Evolutionary conservation across 805 yeast genomes (phyloP).

Genomic region (Candida parachauliodes): DNA sequence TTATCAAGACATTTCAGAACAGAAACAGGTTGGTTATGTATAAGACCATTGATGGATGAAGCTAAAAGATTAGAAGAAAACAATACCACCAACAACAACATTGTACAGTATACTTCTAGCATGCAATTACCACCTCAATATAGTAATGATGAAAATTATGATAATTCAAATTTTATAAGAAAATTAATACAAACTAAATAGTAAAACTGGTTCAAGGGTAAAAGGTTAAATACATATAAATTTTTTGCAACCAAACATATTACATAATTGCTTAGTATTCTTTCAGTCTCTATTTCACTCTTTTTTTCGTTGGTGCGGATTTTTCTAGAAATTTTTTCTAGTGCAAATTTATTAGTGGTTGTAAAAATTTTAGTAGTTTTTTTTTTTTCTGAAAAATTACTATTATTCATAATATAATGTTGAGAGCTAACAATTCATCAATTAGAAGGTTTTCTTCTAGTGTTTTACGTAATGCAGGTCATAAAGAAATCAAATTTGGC

Average conservation of each 20-base stretch:
- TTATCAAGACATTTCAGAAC: constrained; percentile 72
- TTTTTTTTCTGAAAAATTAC: constrained; percentile 4
- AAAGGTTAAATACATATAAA: too few species aligned
- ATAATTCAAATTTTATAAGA: constrained; percentile 17
- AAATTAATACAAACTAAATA: constrained; percentile 17
- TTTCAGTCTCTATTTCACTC: constrained; percentile 1
- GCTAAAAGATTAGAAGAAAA: constrained; percentile 33
- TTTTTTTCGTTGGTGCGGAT: constrained; percentile 5
- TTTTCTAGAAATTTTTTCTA: constrained; percentile 6
- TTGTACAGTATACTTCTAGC: not conserved
- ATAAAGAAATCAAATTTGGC: constrained; percentile 94
- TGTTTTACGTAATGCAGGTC: constrained; percentile 53
- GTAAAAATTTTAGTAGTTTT: not conserved
- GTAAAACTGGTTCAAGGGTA: too few species aligned
- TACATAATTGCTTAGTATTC: not conserved
- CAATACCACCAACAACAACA: not conserved
- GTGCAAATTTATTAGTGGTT: constrained; percentile 2
- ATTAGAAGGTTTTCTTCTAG: constrained; percentile 35
- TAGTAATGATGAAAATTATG: constrained; percentile 11
- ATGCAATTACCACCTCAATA: not conserved
- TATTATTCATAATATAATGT: constrained; percentile 28
- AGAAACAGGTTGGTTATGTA: constrained; percentile 69
- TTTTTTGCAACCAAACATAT: constrained; percentile 5
- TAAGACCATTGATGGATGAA: constrained; percentile 61
- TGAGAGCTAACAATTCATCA: constrained; percentile 43